phyloP scores from a whole-genome alignment of 2,329 filamentous ascomycete genomes.

The Chalara sp. region DNA sequence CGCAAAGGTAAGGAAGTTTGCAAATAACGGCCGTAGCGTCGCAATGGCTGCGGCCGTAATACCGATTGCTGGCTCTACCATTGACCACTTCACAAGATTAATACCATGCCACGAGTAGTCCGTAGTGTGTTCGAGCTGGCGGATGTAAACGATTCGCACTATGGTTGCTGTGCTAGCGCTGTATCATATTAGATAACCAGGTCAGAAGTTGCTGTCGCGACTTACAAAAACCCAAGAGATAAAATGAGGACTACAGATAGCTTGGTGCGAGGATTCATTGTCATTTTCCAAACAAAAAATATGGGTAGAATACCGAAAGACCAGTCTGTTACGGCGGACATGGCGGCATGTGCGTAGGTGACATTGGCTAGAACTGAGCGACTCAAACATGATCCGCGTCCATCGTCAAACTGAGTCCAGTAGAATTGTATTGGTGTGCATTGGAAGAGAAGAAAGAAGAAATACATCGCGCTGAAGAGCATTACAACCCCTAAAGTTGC shows the following conservation, averaged over 20 bases:
- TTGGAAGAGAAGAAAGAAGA: constrained; percentile 25
- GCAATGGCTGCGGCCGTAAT: constrained; percentile 34
- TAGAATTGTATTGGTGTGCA: constrained; percentile 26
- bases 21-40: constrained; percentile 32
- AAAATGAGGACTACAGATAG: constrained; percentile 28
- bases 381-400: constrained; percentile 26
- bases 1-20: constrained; percentile 14
- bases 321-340: constrained; percentile 23
- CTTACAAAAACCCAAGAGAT: constrained; percentile 34
- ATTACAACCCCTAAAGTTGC: constrained; percentile 15
- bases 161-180: constrained; percentile 36
- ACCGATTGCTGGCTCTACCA: constrained; percentile 35
- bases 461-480: constrained; percentile 21
- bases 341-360: constrained; percentile 22
- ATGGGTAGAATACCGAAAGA: constrained; percentile 23
- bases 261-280: constrained; percentile 24
- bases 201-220: not conserved
- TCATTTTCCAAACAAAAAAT: constrained; percentile 23
- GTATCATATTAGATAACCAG: constrained; percentile 7
- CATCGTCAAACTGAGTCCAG: constrained; percentile 28
- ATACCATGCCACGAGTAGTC: constrained; percentile 36
- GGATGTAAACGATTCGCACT: constrained; percentile 37
- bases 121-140: constrained; percentile 26
- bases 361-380: constrained; percentile 15
- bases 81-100: constrained; percentile 37